A percentile compares a stretch with the other conserved stretches of the same genome.
These are phyloP conservation scores for Claviceps lovelessii DNA, from an alignment of 2,329 filamentous ascomycete genomes.

Conservation along the genomic window DNA sequence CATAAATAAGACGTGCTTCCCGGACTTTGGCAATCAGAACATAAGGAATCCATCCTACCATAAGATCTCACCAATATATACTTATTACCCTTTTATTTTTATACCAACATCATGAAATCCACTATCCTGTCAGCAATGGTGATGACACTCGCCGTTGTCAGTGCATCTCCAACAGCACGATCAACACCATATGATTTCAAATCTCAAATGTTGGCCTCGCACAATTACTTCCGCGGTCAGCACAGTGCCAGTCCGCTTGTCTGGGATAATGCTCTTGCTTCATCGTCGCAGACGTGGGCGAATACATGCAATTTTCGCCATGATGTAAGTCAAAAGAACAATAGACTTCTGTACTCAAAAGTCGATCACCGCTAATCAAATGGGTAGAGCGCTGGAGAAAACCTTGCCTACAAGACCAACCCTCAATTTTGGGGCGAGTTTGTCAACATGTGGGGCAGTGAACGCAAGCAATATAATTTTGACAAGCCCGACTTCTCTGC, in stretches of 20 bases:
- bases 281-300: neutral
- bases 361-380: neutral
- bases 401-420: neutral
- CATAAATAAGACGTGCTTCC: neutral
- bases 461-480: neutral
- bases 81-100: neutral
- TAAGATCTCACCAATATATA: too few relatives aligned
- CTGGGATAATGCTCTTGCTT: neutral
- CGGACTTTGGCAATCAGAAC: neutral
- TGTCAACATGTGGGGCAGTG: slow-evolving; percentile 1
- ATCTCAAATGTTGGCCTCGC: slow-evolving; percentile 1
- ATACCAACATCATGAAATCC: neutral
- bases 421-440: neutral
- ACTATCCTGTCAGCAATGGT: neutral
- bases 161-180: neutral
- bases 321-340: neutral
- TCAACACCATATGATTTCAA: neutral
- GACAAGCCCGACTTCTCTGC: neutral
- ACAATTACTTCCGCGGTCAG: slow-evolving; percentile 1
- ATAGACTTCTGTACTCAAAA: neutral
- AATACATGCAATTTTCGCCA: slow-evolving; percentile 1
- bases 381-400: slow-evolving; percentile 1
- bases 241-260: neutral
- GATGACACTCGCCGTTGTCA: neutral
- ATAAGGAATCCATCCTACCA: neutral